These are phyloP conservation scores for Lepidium africanum DNA, from an alignment of 345 rosid species.

Conservation along the genomic window DNA sequence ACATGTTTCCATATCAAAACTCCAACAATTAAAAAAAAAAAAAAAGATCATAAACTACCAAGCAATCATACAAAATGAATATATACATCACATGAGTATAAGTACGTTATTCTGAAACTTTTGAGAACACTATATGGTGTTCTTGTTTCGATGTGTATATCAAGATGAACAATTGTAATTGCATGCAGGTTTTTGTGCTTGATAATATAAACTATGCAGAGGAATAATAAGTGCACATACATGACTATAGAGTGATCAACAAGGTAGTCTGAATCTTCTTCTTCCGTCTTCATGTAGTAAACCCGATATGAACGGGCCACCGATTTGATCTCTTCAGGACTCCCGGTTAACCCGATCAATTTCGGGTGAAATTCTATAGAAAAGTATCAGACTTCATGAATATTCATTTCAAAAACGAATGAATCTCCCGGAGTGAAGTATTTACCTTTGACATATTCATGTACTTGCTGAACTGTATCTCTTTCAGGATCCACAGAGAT, in stretches of 20 bases:
- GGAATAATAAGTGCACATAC: conserved; percentile 36
- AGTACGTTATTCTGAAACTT: neutral
- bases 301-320: conserved; percentile 93
- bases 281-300: conserved; percentile 93
- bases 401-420: neutral
- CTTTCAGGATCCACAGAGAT: conserved; percentile 97
- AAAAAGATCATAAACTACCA: neutral
- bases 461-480: conserved; percentile 89
- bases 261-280: conserved; percentile 96
- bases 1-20: neutral
- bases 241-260: conserved; percentile 97
- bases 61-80: neutral
- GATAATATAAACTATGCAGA: neutral
- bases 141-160: neutral
- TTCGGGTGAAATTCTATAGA: conserved; percentile 81
- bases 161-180: neutral
- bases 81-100: neutral
- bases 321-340: conserved; percentile 59
- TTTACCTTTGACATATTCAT: conserved; percentile 88
- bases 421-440: neutral
- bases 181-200: neutral
- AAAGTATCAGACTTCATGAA: neutral
- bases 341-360: conserved; percentile 81
- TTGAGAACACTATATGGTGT: neutral
- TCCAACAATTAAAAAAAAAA: neutral